Evolutionary conservation across 208 protist species (phyloP), one percentile per base, ranked within the genome.

Genomic region (Wallacemonas collosoma): DNA sequence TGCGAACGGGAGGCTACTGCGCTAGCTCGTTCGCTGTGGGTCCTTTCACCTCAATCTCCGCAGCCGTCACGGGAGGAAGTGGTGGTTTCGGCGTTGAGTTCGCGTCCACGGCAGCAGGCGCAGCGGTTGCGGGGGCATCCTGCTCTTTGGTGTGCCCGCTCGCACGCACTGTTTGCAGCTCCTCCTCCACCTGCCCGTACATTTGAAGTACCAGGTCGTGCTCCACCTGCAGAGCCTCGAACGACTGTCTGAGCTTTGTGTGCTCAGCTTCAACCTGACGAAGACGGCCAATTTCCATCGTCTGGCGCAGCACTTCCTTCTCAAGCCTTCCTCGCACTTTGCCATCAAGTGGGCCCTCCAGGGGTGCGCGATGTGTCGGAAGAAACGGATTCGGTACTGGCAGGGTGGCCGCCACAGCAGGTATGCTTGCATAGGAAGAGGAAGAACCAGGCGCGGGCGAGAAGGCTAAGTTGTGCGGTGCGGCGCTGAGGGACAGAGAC

Each of bases 201-300:
- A 96, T 82, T 64, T 94, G 88, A 48, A 96, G 76, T 9, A 96
- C 72, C 53, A 92, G 41, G 70, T 93, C 88, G 68, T 94, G 73
- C 67, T 91, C 72, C 41, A 63, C 38, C 40, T 81, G 77, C 5
- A 96, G 79, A n/a, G 60, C 75, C 45, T 75, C 14, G 5, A 86
- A 61, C 47, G 75, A 76, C 39, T 35, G 43, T 44, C 82, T 79
- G 57, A 77, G 71, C 35, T 80, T 71, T 12, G 57, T 63, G 38
- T 35, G 65, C 38, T 86, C 85, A 15, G 35, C 68, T 48, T 82
- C 78, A 0, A 70, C 69, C 17, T 68, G 61, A 6, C 79, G 77
- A 14, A 96, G 71, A 8, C 85, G 82, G 54, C 90, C 82, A 64
- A 96, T 77, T 68, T 94, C 87, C 39, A 89, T 72, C 9, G 91